Conservation (phyloP, 257 asterid species). For the Solanum habrochaites region DNA sequence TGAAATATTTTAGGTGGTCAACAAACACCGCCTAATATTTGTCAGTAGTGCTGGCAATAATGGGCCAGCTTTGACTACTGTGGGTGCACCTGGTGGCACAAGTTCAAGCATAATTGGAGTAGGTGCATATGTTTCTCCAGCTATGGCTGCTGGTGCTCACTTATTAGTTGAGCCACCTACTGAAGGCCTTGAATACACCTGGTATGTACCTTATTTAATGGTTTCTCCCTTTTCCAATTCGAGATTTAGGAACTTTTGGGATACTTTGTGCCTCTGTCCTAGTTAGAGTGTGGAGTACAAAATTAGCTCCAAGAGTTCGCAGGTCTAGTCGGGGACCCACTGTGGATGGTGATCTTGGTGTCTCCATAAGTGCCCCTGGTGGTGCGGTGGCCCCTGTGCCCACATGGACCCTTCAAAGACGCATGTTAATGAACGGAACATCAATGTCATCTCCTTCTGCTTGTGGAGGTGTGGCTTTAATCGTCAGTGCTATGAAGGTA, state of each 20-base stretch:
- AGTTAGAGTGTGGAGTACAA: slow-evolving; percentile 5
- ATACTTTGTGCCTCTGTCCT: background rate
- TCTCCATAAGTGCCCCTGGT: slow-evolving; percentile 92
- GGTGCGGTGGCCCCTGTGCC: slow-evolving; percentile 99
- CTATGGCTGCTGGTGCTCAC: slow-evolving; percentile 98
- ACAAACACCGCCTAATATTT: slow-evolving; percentile 74
- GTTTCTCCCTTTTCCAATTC: background rate
- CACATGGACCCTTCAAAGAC: slow-evolving; percentile 96
- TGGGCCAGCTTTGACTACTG: slow-evolving; percentile 95
- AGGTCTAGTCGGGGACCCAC: slow-evolving; percentile 99
- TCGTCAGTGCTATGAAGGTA: slow-evolving; percentile 97
- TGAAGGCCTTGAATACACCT: slow-evolving; percentile 96
- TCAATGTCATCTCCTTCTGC: slow-evolving; percentile 99
- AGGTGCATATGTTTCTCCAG: slow-evolving; percentile 97
- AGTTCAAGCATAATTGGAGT: slow-evolving; percentile 94
- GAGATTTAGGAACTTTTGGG: background rate
- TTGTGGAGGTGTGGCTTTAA: slow-evolving; percentile 94
- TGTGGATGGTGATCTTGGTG: slow-evolving; percentile 93
- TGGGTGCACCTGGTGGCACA: slow-evolving; percentile 99
- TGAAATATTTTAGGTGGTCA: slow-evolving; percentile 53
- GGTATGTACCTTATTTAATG: slow-evolving; percentile 31
- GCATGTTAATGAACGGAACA: slow-evolving; percentile 98
- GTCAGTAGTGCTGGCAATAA: slow-evolving; percentile 94
- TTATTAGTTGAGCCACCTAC: slow-evolving; percentile 81
- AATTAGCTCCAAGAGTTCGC: slow-evolving; percentile 23